Evolutionary conservation across 345 rosid genomes (phyloP), one percentile per base, ranked within the genome.

Genomic region (Clarkia xantiana): DNA sequence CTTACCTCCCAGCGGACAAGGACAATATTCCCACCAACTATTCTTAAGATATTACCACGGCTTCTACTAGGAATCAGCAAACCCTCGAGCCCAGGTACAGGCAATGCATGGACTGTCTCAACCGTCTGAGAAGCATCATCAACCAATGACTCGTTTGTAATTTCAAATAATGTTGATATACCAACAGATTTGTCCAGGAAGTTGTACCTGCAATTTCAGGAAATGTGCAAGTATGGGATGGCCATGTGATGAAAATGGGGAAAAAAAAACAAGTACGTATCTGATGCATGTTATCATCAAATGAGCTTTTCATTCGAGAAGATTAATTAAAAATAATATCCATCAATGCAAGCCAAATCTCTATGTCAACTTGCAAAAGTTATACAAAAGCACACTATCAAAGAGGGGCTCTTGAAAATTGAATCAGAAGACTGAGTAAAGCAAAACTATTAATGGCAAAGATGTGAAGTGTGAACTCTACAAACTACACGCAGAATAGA

Each of bases 1-100:
- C 56, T 68, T 79, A 86, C 97, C 86, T 91, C 98, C 98, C 98
- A 90, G 20, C 94, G 94, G 47, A 90, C 91, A 68, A 90, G 78
- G 56, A 75, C 93, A 67, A 68, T 79, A 56, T 72, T 75, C 45
- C 76, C 84, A 61, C 65, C 59, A 52, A 71, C 47, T 55, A 64
- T 40, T 78, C 71, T 90, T 72, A 86, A 18, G 65, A 90, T 60
- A 58, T 61, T 78, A 45, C 98, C 98, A 54, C 75, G 86, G 58
- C 91, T 81, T 60, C 66, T 66, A 53, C 70, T 61, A 47, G 98
- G 98, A 64, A 90, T 78, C 42, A 77, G 44, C 65, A 90, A 62
- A 46, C 81, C 77, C 62, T 90, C 98, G 53, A 83, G 61, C 45
- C 96, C 93, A 61, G 84, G 93, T 70, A 86, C 73, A 55, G 54